These are phyloP conservation scores for Mycena pura DNA, from an alignment of 768 basidiomycete species.

Conservation along the genomic window DNA sequence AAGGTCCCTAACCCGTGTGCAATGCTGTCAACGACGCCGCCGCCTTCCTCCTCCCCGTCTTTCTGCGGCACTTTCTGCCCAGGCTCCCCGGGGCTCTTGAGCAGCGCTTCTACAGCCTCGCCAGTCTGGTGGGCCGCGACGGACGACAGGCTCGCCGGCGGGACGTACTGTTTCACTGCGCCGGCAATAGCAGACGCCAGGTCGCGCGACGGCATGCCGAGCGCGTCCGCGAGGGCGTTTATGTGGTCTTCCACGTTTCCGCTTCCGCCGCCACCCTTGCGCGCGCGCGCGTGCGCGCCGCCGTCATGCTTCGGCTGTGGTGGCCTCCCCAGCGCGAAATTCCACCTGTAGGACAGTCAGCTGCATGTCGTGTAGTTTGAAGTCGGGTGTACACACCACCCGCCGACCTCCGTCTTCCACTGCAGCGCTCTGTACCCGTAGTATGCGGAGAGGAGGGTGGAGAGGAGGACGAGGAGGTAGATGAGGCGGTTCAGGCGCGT, in stretches of 20 bases:
- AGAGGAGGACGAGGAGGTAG: conserved; percentile 51
- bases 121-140: conserved; percentile 57
- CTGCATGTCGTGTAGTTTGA: not conserved
- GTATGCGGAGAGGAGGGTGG: conserved; percentile 51
- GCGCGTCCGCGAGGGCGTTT: conserved; percentile 62
- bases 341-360: conserved; percentile 45
- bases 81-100: conserved; percentile 34
- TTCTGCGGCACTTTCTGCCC: conserved; percentile 7
- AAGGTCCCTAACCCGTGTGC: conserved; percentile 46
- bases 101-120: conserved; percentile 46
- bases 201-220: conserved; percentile 67
- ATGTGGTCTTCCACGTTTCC: conserved; percentile 58
- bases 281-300: not conserved
- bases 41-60: conserved; percentile 25
- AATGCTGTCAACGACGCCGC: conserved; percentile 39
- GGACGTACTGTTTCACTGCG: conserved; percentile 64
- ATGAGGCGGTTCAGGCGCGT: conserved; percentile 56
- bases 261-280: conserved; percentile 11
- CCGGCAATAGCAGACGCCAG: conserved; percentile 69
- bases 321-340: conserved; percentile 49
- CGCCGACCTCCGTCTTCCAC: conserved; percentile 59
- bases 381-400: conserved; percentile 45
- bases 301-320: conserved; percentile 26
- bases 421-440: conserved; percentile 58
- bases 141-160: conserved; percentile 65